Evolutionary conservation across 768 basidiomycete species (phyloP).

Genomic region (Russula dissimulans): DNA sequence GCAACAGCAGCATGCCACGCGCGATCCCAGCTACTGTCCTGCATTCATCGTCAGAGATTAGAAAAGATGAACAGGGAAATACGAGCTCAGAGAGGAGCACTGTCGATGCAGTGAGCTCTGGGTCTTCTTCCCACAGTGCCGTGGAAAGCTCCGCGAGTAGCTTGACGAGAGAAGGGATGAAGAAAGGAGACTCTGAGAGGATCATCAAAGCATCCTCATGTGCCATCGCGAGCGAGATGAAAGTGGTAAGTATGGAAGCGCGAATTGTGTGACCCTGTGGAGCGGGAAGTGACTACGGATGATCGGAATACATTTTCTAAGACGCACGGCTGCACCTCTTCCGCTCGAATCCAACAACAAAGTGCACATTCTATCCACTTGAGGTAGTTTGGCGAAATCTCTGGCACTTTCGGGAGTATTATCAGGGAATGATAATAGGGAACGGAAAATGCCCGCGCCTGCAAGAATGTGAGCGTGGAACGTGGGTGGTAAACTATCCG

Average conservation of each 20-base stretch:
- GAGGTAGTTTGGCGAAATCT: constrained; percentile 22
- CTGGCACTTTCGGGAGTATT: constrained; percentile 10
- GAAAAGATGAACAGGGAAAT: background rate
- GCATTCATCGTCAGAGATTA: constrained; percentile 5
- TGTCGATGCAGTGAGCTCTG: constrained; percentile 31
- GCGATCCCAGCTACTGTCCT: constrained; percentile 46
- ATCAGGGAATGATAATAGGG: constrained; percentile 21
- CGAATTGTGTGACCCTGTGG: constrained; percentile 31
- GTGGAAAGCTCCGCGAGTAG: constrained; percentile 44
- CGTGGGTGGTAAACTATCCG: constrained; percentile 40
- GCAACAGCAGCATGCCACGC: constrained; percentile 49
- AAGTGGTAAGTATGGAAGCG: constrained; percentile 31
- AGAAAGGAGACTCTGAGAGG: constrained; percentile 38
- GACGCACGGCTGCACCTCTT: constrained; percentile 21
- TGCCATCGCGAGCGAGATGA: constrained; percentile 32
- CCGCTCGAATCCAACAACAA: constrained; percentile 22
- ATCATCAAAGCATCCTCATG: constrained; percentile 32
- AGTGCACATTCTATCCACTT: constrained; percentile 26
- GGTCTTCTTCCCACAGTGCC: constrained; percentile 61
- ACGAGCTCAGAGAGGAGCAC: constrained; percentile 33
- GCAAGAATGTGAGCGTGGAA: background rate
- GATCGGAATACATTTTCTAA: background rate
- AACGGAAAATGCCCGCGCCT: constrained; percentile 7
- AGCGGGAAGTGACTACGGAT: background rate
- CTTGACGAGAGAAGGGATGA: constrained; percentile 58